Base-by-base conservation (phyloP, 805 yeast genomes). In the Candida maltosa region DNA sequence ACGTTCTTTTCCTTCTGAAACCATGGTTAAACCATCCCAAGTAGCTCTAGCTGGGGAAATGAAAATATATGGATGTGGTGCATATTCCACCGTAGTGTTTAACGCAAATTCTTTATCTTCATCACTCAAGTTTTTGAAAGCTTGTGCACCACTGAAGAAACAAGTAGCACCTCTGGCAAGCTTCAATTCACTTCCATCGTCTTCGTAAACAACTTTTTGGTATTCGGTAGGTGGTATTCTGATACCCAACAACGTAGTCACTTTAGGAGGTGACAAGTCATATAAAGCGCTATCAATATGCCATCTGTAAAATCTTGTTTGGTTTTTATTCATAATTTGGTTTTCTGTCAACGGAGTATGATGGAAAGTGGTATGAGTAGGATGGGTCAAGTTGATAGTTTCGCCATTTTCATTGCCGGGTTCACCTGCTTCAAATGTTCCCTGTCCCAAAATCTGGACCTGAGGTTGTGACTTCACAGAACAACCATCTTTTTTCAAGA, bases 261-360 rank as follows among this genome's bases (percentile, higher is more conserved):
- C 84, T 46, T 83, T 76, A 20, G 96, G 96, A 19, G 96, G 95
- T 11, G 89, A 77, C 47, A 87, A 71, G 24, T 77, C 95, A 51
- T 87, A 87, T 26, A 87, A 70, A 4, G 96, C 96, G 24, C 93
- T 81, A 60, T 87, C 96, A 45, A 87, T 86, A 62, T 87, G 96
- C 96, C 96, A 87, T 62, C 96, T 76, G 73, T 87, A 87, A 58
- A 80, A 87, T 49, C 94, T 73, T 2, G 96, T 87, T 57, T 75
- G 74, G 34, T 80, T 76, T 16, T 75, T 67, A 1, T 53, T 34
- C 64, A 68, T 74, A 43, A 82, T 74, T 45, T 87, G 77, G 29
- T 78, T 80, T n/a, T 75, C 72, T 12, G 80, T 65, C 42, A 87
- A 69, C 1, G 78, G 70, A 10, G 70, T 62, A 46, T 80, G 80